phyloP scores from a whole-genome alignment of 2,329 filamentous ascomycete species.

The Talaromyces rugulosus region DNA sequence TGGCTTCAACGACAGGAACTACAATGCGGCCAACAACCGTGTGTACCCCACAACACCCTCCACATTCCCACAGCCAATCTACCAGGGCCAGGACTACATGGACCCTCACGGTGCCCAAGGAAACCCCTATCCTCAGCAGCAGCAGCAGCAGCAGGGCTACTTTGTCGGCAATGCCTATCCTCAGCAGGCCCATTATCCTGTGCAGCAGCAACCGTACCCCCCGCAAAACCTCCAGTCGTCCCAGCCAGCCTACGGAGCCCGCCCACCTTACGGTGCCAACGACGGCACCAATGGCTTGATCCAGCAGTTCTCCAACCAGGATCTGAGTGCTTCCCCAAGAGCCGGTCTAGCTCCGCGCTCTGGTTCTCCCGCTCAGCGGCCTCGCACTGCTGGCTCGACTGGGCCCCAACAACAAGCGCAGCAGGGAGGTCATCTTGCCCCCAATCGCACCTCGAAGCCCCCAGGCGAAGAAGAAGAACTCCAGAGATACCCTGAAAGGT shows the following conservation, averaged over 20 bases:
- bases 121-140: conserved; percentile 36
- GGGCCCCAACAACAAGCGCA: conserved; percentile 42
- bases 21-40: conserved; percentile 60
- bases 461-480: conserved; percentile 66
- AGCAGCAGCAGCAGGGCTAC: conserved; percentile 44
- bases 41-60: conserved; percentile 86
- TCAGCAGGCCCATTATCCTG: conserved; percentile 12
- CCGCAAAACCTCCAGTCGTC: conserved; percentile 52
- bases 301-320: conserved; percentile 96
- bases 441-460: conserved; percentile 57
- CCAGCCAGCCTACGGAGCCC: conserved; percentile 49
- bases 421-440: conserved; percentile 64
- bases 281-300: conserved; percentile 88
- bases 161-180: conserved; percentile 59
- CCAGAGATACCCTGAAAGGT: conserved; percentile 74
- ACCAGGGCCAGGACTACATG: conserved; percentile 60
- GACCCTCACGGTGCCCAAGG: conserved; percentile 41
- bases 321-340: conserved; percentile 70
- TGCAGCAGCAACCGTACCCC: conserved; percentile 47
- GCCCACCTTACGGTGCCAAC: conserved; percentile 55
- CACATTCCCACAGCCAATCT: conserved; percentile 90
- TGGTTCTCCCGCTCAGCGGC: conserved; percentile 68
- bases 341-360: conserved; percentile 66
- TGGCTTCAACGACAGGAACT: conserved; percentile 59
- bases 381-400: conserved; percentile 73